Base-by-base conservation (phyloP, 2,329 filamentous ascomycete genomes). In the Samsoniella hepiali region DNA sequence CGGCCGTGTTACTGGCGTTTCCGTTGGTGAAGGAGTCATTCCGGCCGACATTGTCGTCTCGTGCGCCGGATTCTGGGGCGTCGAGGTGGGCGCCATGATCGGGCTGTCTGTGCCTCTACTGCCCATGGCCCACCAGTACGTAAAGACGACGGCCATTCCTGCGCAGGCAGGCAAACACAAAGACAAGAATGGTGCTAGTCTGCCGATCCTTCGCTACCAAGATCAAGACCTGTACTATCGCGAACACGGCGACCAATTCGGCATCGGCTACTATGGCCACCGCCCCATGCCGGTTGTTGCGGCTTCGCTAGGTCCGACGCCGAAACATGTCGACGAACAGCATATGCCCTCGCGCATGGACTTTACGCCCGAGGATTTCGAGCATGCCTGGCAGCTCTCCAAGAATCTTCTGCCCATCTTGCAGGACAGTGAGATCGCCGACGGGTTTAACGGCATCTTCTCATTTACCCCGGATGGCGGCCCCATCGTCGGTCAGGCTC, bases 401-500 rank as follows among this genome's bases (percentile, higher is more conserved):
- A 76, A 82, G 65, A 77, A 82, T 36, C 72, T 88, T 0, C 71
- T 88, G 1, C 86, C 86, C 0, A 75, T 74, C 1, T 73, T 88
- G 4, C 72, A 74, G 3, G 74, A 83, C 5, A 79, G 75, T 15
- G 72, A 84, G 63, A 80, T 88, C 7, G 81, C 76, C 0, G 81
- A 86, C 47, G 86, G 85, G 0, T 88, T 88, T 77, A 88, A 88
- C 67, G 86, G 86, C 3, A 80, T 88, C 67, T 85, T 88, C 72
- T 88, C 86, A 0, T 88, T 88, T 69, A 88, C 86, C 0, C 86
- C 86, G 0, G 86, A 88, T 59, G 85, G 86, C 1, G 84, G 84
- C 0, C 82, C 86, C 0, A 76, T 88, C 0, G 76, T 88, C 2
- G 86, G 86, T 3, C 79, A 83, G 67, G 78, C 84, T 0, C 84